A percentile compares a stretch with the other conserved stretches of the same genome.
Conservation (phyloP, 371 early-diverging fungal species). For the Lichtheimia hyalospora region DNA sequence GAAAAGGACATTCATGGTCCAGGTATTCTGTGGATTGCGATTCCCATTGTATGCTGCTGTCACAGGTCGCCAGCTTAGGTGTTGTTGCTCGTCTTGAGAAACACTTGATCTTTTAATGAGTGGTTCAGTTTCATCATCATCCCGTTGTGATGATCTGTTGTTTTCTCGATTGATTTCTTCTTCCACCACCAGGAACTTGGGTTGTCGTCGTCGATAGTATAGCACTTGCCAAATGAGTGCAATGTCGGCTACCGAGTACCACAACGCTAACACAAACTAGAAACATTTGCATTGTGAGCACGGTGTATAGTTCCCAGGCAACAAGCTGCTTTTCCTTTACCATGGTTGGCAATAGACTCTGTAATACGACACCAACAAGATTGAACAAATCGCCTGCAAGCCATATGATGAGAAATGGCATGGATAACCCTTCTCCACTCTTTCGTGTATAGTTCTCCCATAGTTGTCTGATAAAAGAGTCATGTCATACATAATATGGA, state of each 20-base stretch:
- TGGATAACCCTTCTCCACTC: conserved; percentile 65
- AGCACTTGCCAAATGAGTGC: conserved; percentile 55
- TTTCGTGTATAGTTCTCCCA: conserved; percentile 62
- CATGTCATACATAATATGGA: neutral
- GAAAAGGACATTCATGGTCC: neutral
- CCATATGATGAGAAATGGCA: conserved; percentile 79
- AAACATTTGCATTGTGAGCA: neutral
- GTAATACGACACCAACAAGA: conserved; percentile 73
- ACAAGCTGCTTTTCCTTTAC: conserved; percentile 11
- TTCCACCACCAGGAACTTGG: neutral
- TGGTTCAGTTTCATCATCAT: conserved; percentile 1
- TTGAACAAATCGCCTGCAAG: conserved; percentile 83
- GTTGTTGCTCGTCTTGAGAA: no score
- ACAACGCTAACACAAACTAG: conserved; percentile 44
- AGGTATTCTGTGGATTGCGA: neutral
- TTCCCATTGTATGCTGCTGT: neutral
- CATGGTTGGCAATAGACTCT: conserved; percentile 70
- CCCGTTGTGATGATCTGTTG: neutral
- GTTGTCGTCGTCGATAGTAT: conserved; percentile 36
- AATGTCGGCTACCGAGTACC: conserved; percentile 53
- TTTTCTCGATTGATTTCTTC: neutral
- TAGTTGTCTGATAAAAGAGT: conserved; percentile 42
- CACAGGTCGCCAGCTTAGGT: neutral
- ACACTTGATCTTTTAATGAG: neutral
- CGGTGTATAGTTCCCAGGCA: neutral